Evolutionary conservation across 2,329 filamentous ascomycete species (phyloP), one percentile per base, ranked within the genome.

Genomic region (Colletotrichum sp.): DNA sequence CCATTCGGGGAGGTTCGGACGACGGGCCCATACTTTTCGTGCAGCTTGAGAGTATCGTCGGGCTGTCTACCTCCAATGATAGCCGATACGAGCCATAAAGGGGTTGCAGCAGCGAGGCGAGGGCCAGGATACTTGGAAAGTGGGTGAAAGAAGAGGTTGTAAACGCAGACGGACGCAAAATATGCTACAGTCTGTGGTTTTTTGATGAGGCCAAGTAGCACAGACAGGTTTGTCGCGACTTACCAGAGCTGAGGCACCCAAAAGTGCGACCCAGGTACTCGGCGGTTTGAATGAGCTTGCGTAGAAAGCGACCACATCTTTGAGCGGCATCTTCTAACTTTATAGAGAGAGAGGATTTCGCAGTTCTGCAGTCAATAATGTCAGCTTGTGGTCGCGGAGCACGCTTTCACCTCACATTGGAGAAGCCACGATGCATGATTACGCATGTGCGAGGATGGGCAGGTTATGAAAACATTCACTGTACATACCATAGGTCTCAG

Each of bases 1-100:
- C 89, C 86, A 69, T 87, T 82, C 2, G 88, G 88, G 6, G 84
- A 84, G 34, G 88, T 81, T 12, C 88, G 85, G 8, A 90, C 87
- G 2, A 89, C 83, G 2, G 83, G 82, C 7, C 88, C 88, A 75
- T 88, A 87, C 36, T 80, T 77, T 8, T 82, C 77, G 78, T 88
- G 86, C 12, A 87, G 79, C 7, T 78, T 77, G 19, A 80, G 79
- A 29, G 83, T 70, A 63, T 81, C 79, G 3, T 80, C 67, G 12
- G 76, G 79, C 27, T 82, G 81, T 29, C 69, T 63, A 78, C 71
- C 34, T 30, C 68, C 29, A 9, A 69, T 32, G 44, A 52, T 61
- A 7, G 67, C 55, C 8, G 16, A 63, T 2, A 57, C 8, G n/a
- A 61, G 61, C 74, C 57, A 80, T 39, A 12, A 49, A 16, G 55